Evolutionary conservation across 768 basidiomycete genomes (phyloP), one percentile per base, ranked within the genome.

Genomic region (Trichaptum fuscoviolaceum): DNA sequence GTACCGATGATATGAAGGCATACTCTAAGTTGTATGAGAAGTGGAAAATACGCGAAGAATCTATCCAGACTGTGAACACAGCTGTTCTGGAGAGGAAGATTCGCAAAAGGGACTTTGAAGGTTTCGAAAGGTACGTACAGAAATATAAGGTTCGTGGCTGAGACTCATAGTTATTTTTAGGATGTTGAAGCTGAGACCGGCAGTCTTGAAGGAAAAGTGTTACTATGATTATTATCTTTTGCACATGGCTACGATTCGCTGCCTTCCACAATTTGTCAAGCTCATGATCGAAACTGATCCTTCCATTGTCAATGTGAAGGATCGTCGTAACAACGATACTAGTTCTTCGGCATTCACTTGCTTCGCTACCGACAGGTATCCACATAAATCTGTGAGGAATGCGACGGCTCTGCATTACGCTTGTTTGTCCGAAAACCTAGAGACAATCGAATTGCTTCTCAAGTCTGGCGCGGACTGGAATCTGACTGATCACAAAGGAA

Each of bases 361-460:
- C 15, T 61, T 61, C 23, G 59, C 59, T 34, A 61, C 25, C 15
- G 59, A 61, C 23, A 34, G 24, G 18, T 61, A 25, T 24, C 25
- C 59, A 2, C 59, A 61, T 61, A 25, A 23, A 25, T 25, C 59
- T 61, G 25, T 25, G 15, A 25, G 30, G 15, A 18, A 34, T 25
- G 24, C 59, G 25, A 61, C 59, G 12, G 24, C 59, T 24, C 59
- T 61, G 25, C 59, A 61, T 17, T 61, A 61, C 30, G 59, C 59
- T 18, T 61, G 59, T 34, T 23, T 61, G 24, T 25, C 30, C 8
- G 59, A 34, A 9, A 34, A 61, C 18, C 24, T 61, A 18, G 59
- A 25, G 8, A 34, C 59, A 3, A 34, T 34, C 24, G 59, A 61
- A 61, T 9, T 25, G 23, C 59, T 61, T 61, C 59, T 61, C 15